A percentile compares a stretch with the other conserved stretches of the same genome.
phyloP scores from a whole-genome alignment of 768 basidiomycete species.

The Coprinopsis cinerea region DNA sequence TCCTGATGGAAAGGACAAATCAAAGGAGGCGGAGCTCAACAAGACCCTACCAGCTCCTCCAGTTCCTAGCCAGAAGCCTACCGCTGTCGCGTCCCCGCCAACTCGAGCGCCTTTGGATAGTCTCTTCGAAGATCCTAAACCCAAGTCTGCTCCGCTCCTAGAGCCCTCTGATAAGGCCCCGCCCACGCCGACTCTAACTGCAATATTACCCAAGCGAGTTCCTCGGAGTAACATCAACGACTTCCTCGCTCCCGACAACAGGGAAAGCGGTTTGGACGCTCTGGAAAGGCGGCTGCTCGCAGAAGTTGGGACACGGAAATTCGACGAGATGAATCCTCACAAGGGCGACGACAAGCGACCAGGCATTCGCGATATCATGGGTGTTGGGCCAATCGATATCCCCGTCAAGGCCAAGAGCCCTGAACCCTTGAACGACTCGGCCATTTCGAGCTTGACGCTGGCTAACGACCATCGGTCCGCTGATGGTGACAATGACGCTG shows the following conservation, averaged over 20 bases:
- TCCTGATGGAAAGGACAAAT: constrained; percentile 11
- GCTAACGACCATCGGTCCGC: constrained; percentile 19
- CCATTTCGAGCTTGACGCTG: constrained; percentile 50
- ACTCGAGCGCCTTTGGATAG: not conserved
- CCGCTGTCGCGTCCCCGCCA: not conserved
- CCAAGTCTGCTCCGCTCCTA: constrained; percentile 8
- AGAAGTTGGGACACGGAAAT: constrained; percentile 66
- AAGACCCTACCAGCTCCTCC: constrained; percentile 62
- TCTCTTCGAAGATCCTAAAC: not conserved
- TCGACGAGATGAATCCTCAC: constrained; percentile 18
- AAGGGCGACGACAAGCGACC: constrained; percentile 21
- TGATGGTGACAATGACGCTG: constrained; percentile 14
- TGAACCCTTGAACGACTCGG: constrained; percentile 43
- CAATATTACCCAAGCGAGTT: constrained; percentile 19
- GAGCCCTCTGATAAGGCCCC: constrained; percentile 27
- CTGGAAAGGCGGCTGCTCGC: constrained; percentile 62
- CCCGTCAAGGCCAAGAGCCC: constrained; percentile 15
- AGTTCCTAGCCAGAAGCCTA: constrained; percentile 39
- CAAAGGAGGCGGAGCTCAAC: constrained; percentile 26
- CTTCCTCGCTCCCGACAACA: constrained; percentile 14
- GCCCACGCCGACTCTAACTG: constrained; percentile 44
- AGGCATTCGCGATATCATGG: constrained; percentile 27
- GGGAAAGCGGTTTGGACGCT: constrained; percentile 63
- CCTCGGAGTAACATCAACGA: constrained; percentile 15
- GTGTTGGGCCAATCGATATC: constrained; percentile 19